Evolutionary conservation across 495 filamentous ascomycete genomes (phyloP).

Genomic region (Staphylotrichum tortipilum): DNA sequence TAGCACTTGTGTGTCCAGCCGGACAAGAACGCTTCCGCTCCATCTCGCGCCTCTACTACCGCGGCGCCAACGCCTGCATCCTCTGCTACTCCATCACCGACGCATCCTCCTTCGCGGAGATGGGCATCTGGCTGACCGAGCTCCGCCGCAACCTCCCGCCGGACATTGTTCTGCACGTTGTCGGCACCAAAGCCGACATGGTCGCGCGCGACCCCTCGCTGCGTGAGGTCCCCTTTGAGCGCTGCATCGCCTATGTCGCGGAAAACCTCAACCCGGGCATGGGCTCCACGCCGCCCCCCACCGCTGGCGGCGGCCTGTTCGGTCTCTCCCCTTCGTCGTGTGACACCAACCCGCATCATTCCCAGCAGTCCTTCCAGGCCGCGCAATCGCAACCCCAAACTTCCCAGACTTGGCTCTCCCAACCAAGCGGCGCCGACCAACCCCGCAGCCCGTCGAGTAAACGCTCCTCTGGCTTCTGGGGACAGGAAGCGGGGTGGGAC

Average conservation of each 20-base stretch:
- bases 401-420: too few relatives aligned
- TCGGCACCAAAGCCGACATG: slow-evolving; percentile 90
- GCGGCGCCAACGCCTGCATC: slow-evolving; percentile 87
- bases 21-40: slow-evolving; percentile 92
- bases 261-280: slow-evolving; percentile 70
- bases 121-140: slow-evolving; percentile 86
- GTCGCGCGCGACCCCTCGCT: slow-evolving; percentile 68
- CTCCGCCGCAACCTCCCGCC: slow-evolving; percentile 58
- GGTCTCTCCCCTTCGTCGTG: too few relatives aligned
- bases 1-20: slow-evolving; percentile 42
- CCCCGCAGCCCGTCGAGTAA: slow-evolving; percentile 64
- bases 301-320: slow-evolving; percentile 24
- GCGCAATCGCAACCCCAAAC: background rate
- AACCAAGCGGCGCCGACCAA: too few relatives aligned
- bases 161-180: slow-evolving; percentile 88
- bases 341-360: background rate
- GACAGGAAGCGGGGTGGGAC: slow-evolving; percentile 87
- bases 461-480: slow-evolving; percentile 78
- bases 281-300: slow-evolving; percentile 56
- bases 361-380: background rate
- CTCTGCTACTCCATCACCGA: slow-evolving; percentile 93
- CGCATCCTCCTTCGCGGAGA: slow-evolving; percentile 76
- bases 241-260: slow-evolving; percentile 88
- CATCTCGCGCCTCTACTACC: slow-evolving; percentile 90
- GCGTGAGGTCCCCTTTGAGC: slow-evolving; percentile 82